Percentiles rank a stretch among this genome's conserved stretches.
These are phyloP conservation scores for Floccularia luteovirens DNA, from an alignment of 768 basidiomycete species.

Conservation along the genomic window DNA sequence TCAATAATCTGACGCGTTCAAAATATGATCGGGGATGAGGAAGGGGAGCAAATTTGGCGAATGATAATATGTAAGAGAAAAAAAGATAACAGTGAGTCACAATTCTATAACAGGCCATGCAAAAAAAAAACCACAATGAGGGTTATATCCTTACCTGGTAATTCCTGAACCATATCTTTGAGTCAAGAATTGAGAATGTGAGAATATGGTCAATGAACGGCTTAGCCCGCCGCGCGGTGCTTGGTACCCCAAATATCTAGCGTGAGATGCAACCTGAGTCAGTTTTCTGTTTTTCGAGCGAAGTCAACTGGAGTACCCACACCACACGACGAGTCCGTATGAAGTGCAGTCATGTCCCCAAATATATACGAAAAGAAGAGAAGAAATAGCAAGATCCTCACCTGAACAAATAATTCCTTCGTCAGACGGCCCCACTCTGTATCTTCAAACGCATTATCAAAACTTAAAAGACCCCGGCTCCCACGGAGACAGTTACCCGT, in stretches of 20 bases:
- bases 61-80: background rate
- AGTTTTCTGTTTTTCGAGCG: too few relatives aligned
- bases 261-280: too few relatives aligned
- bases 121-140: background rate
- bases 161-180: constrained; percentile 98
- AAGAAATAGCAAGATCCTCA: constrained; percentile 25
- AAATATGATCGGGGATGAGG: constrained; percentile 5
- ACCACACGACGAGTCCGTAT: too few relatives aligned
- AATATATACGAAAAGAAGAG: background rate
- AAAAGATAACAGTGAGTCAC: background rate
- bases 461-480: constrained; percentile 84
- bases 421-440: constrained; percentile 80
- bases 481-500: constrained; percentile 98
- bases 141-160: constrained; percentile 64
- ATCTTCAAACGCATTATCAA: constrained; percentile 86
- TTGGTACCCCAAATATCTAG: constrained; percentile 95
- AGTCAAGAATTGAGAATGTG: constrained; percentile 92
- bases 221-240: constrained; percentile 84
- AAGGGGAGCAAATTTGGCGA: background rate
- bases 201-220: constrained; percentile 98
- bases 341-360: background rate
- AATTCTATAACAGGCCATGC: background rate
- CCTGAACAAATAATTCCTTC: constrained; percentile 93
- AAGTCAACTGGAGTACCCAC: too few relatives aligned
- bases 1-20: constrained; percentile 66